Base-by-base conservation (phyloP, 2,329 filamentous ascomycete genomes). In the Beauveria asiatica region DNA sequence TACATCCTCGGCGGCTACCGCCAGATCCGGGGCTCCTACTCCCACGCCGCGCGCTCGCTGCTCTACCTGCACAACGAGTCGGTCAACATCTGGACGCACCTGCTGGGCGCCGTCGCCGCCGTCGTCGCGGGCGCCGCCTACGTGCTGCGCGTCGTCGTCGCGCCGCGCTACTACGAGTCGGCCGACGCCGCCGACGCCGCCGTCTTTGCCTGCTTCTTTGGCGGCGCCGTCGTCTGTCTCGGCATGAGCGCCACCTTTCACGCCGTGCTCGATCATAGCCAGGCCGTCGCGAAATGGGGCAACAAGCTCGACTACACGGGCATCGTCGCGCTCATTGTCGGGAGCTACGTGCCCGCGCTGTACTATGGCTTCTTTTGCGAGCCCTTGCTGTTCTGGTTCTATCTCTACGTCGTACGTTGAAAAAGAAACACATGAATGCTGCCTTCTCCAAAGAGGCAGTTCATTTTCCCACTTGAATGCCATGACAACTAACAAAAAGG, bases 221-320 rank as follows among this genome's bases (percentile, higher is more conserved):
- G 77, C 25, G 90, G 91, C 49, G 89, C 88, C 1, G 80, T 85
- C 30, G 68, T 84, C 39, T 93, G 90, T 67, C 76, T 94, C 57
- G 87, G 88, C 23, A 90, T 92, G 86, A 92, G 88, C 66, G 88
- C 91, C 5, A 89, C 87, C 3, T 99, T 86, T 70, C 94, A 99
- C 71, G 83, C 89, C 2, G 82, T 97, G 52, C 85, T 81, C 23
- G 96, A 97, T 65, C 94, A 99, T 73, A 94, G 89, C 19, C 83
- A 85, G 42, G 74, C 75, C 1, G 90, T 97, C 16, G 86, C 88
- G 2, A 86, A 83, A 63, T 89, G 91, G 78, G 92, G 92, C 11
- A 97, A 97, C 72, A 90, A 96, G 72, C 77, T 97, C 60, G 94
- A 99, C 71, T 97, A 99, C 71, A 84, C 93, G 5, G 94, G 94